A percentile compares a stretch with the other conserved stretches of the same genome.
These are phyloP conservation scores for Exophiala sp. DNA, from an alignment of 2,329 filamentous ascomycete species.

Conservation along the genomic window DNA sequence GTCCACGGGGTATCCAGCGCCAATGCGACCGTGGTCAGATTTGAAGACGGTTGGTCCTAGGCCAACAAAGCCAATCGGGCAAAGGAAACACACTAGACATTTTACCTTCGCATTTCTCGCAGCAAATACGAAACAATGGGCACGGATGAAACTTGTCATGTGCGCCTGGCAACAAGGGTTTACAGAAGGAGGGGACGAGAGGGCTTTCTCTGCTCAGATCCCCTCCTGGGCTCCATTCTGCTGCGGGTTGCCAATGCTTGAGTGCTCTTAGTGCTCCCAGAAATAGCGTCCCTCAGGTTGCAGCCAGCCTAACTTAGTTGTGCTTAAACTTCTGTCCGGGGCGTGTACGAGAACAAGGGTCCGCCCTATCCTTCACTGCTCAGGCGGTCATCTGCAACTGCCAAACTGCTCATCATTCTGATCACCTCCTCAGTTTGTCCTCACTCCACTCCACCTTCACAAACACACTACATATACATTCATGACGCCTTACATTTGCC, in stretches of 20 bases:
- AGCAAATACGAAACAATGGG: conserved; percentile 1
- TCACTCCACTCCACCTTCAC: conserved; percentile 8
- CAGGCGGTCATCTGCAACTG: neutral
- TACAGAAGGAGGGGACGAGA: no score
- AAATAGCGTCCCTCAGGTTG: conserved; percentile 11
- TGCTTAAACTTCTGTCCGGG: no score
- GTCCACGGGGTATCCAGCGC: no score
- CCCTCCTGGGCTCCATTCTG: no score
- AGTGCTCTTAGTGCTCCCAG: neutral
- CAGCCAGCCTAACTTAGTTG: neutral
- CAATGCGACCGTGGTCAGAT: neutral
- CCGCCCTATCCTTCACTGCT: neutral
- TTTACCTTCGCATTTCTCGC: neutral
- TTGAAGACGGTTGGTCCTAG: neutral
- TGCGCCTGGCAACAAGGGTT: neutral
- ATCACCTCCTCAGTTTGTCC: conserved; percentile 1
- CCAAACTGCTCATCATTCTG: neutral
- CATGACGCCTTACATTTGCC: conserved; percentile 3
- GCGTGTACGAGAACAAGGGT: no score
- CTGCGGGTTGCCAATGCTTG: conserved; percentile 1
- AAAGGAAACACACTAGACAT: neutral
- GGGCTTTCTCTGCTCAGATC: no score
- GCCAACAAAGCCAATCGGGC: neutral
- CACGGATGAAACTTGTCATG: neutral
- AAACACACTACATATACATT: conserved; percentile 5